These are phyloP conservation scores for Trichosporon inkin DNA, from an alignment of 1,284 basidiomycete genomes.

Conservation along the genomic window DNA sequence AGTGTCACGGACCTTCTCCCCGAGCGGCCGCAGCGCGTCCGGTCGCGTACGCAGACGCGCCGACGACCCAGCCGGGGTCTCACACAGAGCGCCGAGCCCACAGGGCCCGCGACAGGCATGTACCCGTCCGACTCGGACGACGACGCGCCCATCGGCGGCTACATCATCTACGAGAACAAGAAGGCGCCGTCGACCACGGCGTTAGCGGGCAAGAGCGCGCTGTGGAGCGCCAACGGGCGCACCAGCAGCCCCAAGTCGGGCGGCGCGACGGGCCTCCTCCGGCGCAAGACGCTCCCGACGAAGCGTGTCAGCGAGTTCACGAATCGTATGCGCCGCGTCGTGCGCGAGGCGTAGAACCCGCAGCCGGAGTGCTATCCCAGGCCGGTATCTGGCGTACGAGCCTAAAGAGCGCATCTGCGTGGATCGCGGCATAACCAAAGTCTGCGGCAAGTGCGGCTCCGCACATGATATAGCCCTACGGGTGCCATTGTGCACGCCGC, in stretches of 20 bases:
- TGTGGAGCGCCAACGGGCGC: conserved; percentile 9
- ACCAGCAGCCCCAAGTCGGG: conserved; percentile 15
- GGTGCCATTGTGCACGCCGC: too few relatives aligned
- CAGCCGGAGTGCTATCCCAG: too few relatives aligned
- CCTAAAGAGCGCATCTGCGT: too few relatives aligned
- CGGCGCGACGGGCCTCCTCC: conserved; percentile 15
- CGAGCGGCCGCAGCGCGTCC: conserved; percentile 6
- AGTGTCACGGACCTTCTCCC: background rate
- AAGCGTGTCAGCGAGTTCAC: conserved; percentile 19
- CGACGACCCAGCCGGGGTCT: background rate
- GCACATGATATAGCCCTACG: too few relatives aligned
- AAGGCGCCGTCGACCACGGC: background rate
- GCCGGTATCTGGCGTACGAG: too few relatives aligned
- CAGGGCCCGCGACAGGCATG: conserved; percentile 20
- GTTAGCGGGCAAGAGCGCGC: background rate
- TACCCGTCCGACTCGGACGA: conserved; percentile 49
- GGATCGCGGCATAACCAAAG: too few relatives aligned
- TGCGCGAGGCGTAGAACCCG: conserved; percentile 10
- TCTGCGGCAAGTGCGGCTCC: too few relatives aligned
- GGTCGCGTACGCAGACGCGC: background rate
- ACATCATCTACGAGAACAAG: conserved; percentile 25
- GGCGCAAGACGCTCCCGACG: conserved; percentile 20
- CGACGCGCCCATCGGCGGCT: conserved; percentile 45
- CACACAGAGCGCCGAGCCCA: background rate
- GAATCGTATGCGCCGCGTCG: conserved; percentile 13